Evolutionary conservation across 257 asterid genomes (phyloP).

Genomic region (Galeopsis tetrahit): DNA sequence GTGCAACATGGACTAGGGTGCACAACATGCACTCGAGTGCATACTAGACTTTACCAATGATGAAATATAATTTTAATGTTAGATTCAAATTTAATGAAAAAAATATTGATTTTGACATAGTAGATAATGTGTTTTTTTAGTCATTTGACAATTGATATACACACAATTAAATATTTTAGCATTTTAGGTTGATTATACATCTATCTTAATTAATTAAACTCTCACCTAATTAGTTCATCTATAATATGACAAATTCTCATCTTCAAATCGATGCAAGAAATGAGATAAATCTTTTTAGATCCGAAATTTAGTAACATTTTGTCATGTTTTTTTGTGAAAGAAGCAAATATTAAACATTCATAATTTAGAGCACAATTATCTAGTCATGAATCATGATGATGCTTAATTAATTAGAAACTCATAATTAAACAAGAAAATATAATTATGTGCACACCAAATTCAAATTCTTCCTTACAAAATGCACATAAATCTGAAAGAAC

Average conservation of each 20-base stretch:
- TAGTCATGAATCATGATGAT: background rate
- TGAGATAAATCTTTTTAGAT: background rate
- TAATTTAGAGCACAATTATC: background rate
- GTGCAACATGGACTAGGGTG: too few species aligned
- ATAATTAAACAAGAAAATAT: background rate
- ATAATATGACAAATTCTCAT: background rate
- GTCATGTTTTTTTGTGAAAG: background rate
- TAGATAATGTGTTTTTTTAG: too few species aligned
- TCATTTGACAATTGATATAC: too few species aligned
- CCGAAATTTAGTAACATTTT: background rate
- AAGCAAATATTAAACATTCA: background rate
- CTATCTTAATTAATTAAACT: too few species aligned
- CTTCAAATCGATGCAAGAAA: background rate
- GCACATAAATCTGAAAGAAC: background rate
- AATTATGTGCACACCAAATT: background rate
- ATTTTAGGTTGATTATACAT: too few species aligned
- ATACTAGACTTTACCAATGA: too few species aligned
- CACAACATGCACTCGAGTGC: too few species aligned
- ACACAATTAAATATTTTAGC: too few species aligned
- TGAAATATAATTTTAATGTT: too few species aligned
- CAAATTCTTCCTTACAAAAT: background rate
- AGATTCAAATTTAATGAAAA: too few species aligned
- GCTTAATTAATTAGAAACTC: background rate
- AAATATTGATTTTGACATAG: too few species aligned
- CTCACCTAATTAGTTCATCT: background rate